phyloP scores from a whole-genome alignment of 352 stramenopile species.

The Globisporangium middletonii region DNA sequence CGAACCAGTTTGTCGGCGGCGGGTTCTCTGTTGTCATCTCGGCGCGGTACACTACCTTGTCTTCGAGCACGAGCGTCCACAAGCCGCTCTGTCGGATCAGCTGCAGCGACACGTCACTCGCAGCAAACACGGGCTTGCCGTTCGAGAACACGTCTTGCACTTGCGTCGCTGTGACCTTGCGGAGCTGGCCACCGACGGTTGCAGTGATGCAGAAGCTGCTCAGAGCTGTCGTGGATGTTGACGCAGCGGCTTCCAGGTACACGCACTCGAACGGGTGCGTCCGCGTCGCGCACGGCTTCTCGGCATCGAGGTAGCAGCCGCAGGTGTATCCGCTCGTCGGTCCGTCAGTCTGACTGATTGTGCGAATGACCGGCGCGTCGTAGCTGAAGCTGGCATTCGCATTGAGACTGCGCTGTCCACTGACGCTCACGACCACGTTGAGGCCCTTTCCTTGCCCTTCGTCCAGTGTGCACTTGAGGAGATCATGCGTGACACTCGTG shows the following conservation, averaged over 20 bases:
- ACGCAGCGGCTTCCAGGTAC: slow-evolving; percentile 18
- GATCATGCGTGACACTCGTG: slow-evolving; percentile 21
- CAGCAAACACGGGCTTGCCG: slow-evolving; percentile 31
- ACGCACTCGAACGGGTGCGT: slow-evolving; percentile 34
- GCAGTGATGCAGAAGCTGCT: slow-evolving; percentile 31
- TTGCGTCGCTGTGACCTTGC: slow-evolving; percentile 23
- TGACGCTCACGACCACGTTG: slow-evolving; percentile 31
- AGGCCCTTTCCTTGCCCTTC: slow-evolving; percentile 37
- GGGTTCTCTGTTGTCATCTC: slow-evolving; percentile 18
- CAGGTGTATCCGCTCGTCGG: slow-evolving; percentile 51
- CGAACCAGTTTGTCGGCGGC: slow-evolving; percentile 25
- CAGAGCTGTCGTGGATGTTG: slow-evolving; percentile 8
- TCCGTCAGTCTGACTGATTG: slow-evolving; percentile 31
- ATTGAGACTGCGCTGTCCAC: slow-evolving; percentile 22
- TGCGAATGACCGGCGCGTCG: slow-evolving; percentile 28
- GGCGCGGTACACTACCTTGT: slow-evolving; percentile 21
- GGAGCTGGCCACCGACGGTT: slow-evolving; percentile 11
- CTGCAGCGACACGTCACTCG: slow-evolving; percentile 17
- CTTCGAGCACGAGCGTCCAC: slow-evolving; percentile 26
- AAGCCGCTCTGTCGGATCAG: slow-evolving; percentile 28
- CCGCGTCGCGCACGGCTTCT: slow-evolving; percentile 31
- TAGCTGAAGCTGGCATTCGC: slow-evolving; percentile 32
- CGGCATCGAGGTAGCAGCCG: slow-evolving; percentile 26
- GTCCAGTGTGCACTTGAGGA: slow-evolving; percentile 27
- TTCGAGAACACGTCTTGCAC: slow-evolving; percentile 30